Conservation (phyloP, 495 filamentous ascomycete genomes). For the Lophiotrema nucula region DNA sequence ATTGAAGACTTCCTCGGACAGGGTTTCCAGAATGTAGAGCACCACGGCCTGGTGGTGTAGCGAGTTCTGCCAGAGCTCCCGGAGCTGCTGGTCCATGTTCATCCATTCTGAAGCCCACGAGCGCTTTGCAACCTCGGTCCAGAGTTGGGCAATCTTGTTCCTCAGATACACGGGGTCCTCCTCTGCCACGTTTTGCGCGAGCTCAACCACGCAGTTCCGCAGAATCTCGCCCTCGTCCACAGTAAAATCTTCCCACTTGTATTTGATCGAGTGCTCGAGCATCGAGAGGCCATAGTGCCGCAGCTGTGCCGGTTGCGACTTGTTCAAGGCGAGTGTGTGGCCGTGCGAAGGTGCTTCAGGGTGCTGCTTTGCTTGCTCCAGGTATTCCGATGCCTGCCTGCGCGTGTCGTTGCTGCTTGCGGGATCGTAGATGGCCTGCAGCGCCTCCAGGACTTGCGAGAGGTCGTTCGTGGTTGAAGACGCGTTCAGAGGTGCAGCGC, state of each 20-base stretch:
- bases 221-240: conserved; percentile 62
- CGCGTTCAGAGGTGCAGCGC: conserved; percentile 7
- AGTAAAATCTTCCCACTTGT: conserved; percentile 72
- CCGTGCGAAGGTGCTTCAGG: conserved; percentile 78
- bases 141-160: conserved; percentile 93
- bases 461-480: no score
- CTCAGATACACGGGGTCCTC: conserved; percentile 80
- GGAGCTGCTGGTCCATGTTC: conserved; percentile 85
- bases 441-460: conserved; percentile 70
- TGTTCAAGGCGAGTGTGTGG: conserved; percentile 75
- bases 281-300: conserved; percentile 91
- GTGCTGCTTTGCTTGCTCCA: conserved; percentile 78
- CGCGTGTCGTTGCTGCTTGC: conserved; percentile 80
- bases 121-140: conserved; percentile 91
- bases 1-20: conserved; percentile 92
- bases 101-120: conserved; percentile 89
- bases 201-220: conserved; percentile 68
- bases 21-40: conserved; percentile 70
- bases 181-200: conserved; percentile 69
- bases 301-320: conserved; percentile 70
- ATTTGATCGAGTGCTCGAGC: conserved; percentile 81
- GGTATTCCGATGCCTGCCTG: conserved; percentile 73
- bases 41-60: conserved; percentile 34
- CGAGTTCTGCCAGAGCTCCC: conserved; percentile 75
- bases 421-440: conserved; percentile 81